Conservation (phyloP, 2,329 filamentous ascomycete species). For the Paecilomyces sp. region DNA sequence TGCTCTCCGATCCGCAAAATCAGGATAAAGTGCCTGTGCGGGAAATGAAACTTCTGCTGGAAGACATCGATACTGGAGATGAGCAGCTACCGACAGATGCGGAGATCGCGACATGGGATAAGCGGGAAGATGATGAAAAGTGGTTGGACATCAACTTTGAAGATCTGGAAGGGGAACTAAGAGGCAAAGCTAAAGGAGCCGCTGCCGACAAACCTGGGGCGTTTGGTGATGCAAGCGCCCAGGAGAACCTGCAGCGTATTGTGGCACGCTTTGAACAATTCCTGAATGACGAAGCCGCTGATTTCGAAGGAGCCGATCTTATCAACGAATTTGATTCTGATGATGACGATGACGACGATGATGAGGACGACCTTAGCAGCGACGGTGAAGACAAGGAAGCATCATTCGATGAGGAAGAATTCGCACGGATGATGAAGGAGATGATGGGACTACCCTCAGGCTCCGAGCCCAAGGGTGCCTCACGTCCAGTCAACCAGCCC, state of each 20-base stretch:
- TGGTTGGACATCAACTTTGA: conserved; percentile 91
- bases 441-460: conserved; percentile 67
- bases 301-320: conserved; percentile 68
- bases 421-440: conserved; percentile 80
- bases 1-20: conserved; percentile 61
- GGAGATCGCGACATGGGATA: conserved; percentile 66
- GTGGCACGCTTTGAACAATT: conserved; percentile 92
- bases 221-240: conserved; percentile 39
- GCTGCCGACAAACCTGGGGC: conserved; percentile 15
- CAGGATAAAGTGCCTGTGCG: conserved; percentile 62
- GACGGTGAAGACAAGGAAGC: conserved; percentile 67
- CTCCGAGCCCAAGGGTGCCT: conserved; percentile 15
- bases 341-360: conserved; percentile 40
- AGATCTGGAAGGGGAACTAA: conserved; percentile 78
- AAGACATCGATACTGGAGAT: conserved; percentile 68
- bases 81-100: conserved; percentile 61
- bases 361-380: conserved; percentile 49
- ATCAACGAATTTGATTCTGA: conserved; percentile 53
- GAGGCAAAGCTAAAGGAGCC: conserved; percentile 34
- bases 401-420: conserved; percentile 78
- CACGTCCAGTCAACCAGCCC: conserved; percentile 13
- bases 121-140: conserved; percentile 70
- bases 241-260: conserved; percentile 70
- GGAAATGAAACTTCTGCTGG: conserved; percentile 68
- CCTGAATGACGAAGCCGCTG: conserved; percentile 76